Percentiles rank a stretch among this genome's conserved stretches.
Conservation (phyloP, 2,329 filamentous ascomycete genomes). For the Exophiala sp. region DNA sequence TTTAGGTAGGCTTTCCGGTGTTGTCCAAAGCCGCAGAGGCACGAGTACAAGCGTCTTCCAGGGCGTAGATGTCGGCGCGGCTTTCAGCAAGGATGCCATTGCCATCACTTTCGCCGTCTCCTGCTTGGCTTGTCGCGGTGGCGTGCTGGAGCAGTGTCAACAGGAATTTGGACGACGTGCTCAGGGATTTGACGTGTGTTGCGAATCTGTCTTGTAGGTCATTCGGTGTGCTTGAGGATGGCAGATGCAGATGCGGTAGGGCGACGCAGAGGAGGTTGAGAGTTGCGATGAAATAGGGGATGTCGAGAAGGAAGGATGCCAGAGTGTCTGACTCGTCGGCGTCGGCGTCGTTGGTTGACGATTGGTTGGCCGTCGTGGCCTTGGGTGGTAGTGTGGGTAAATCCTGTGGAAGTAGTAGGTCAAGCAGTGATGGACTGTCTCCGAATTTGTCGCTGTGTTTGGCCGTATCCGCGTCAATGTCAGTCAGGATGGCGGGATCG, state of each 20-base stretch:
- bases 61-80: constrained; percentile 23
- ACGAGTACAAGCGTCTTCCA: constrained; percentile 24
- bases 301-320: constrained; percentile 18
- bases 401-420: constrained; percentile 21
- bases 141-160: constrained; percentile 17
- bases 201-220: constrained; percentile 4
- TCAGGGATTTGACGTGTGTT: constrained; percentile 10
- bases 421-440: constrained; percentile 2
- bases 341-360: not conserved
- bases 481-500: constrained; percentile 2
- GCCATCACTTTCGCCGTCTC: not conserved
- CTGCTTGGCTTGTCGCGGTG: not conserved
- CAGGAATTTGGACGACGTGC: constrained; percentile 7
- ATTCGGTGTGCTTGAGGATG: not conserved
- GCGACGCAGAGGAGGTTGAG: constrained; percentile 25
- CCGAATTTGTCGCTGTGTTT: not conserved
- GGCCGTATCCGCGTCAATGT: not conserved
- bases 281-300: constrained; percentile 27
- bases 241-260: constrained; percentile 9
- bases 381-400: constrained; percentile 6
- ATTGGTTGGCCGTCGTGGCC: not conserved
- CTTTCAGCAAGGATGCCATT: constrained; percentile 13
- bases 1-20: not conserved
- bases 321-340: constrained; percentile 9
- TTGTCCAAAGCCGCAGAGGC: constrained; percentile 7